A percentile compares a stretch with the other conserved stretches of the same genome.
Evolutionary conservation across 140 eudicot species (phyloP).

Genomic region (Ambrosia hybrid): DNA sequence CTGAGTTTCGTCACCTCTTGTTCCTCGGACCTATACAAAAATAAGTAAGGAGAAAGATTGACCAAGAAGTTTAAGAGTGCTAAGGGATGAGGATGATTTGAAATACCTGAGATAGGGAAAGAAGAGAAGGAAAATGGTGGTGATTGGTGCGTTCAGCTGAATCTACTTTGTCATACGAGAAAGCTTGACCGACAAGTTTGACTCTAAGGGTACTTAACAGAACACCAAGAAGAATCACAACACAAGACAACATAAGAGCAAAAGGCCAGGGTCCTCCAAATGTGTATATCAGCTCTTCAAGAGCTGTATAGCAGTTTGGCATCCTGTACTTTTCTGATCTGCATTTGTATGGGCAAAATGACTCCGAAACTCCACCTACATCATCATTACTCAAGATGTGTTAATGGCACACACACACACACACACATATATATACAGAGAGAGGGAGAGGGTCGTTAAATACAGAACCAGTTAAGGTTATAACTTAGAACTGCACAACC

Average conservation of each 20-base stretch:
- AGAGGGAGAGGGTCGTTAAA: no score
- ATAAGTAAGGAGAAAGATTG: no score
- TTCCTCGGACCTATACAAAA: constrained; percentile 68
- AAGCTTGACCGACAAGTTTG: constrained; percentile 65
- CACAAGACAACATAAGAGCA: constrained; percentile 55
- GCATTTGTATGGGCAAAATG: constrained; percentile 82
- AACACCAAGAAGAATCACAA: constrained; percentile 58
- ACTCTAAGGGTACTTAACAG: constrained; percentile 62
- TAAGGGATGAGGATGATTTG: neutral
- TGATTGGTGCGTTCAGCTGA: constrained; percentile 50
- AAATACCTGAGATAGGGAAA: constrained; percentile 87
- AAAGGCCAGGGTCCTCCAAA: constrained; percentile 97
- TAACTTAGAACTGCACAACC: no score
- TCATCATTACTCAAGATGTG: constrained; percentile 26
- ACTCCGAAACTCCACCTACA: constrained; percentile 70
- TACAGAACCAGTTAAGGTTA: no score
- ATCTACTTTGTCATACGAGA: constrained; percentile 44
- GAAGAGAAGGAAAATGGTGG: constrained; percentile 81
- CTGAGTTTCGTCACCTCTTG: constrained; percentile 86
- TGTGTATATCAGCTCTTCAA: constrained; percentile 86
- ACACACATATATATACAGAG: no score
- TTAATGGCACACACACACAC: neutral
- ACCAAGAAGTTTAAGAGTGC: neutral
- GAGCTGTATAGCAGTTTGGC: constrained; percentile 92
- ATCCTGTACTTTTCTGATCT: constrained; percentile 79